Base-by-base conservation (phyloP, 768 basidiomycete species). In the Lenzites betulinus region DNA sequence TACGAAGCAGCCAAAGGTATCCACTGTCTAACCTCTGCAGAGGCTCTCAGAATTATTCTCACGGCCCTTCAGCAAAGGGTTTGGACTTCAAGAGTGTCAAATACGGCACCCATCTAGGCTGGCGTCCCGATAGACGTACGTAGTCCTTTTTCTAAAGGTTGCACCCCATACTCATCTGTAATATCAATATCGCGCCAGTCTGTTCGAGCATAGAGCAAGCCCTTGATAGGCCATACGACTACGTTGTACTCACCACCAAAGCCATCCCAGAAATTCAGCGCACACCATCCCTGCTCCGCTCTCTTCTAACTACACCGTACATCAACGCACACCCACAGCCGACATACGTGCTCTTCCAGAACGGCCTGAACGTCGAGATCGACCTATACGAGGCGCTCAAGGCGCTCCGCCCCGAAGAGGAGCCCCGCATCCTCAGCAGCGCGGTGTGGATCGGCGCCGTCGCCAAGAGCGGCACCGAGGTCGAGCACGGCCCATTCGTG, bases 191-290 rank as follows among this genome's bases (percentile, higher is more conserved):
- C n/a, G n/a, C n/a, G n/a, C n/a, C 44, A 89, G 89, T 89, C 51
- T 81, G 83, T 65, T 79, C 71, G 35, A 83, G 83, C 3, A 79
- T 91, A 30, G 71, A 69, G 1, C 84, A 85, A 41, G 90, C 90
- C 12, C 77, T 81, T 18, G 87, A 88, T 68, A 69, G 76, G 36
- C 68, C 79, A 0, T 92, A 90, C 70, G 77, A 81, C 44, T 84
- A 86, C 69, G 88, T 89, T 6, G 72, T 92, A 30, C 69, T 90
- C 48, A 79, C 86, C 3, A 89, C 88, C 1, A 92, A 92, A 69
- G 84, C 85, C 4, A 73, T 91, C 18, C 89, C 90, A 3, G 90
- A 92, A 65, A 67, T 88, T 11, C 67, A 74, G 1, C 81, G 78
- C 12, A 89, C 86, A 7, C 75, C 89, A 0, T 69, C 74, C 4